Evolutionary conservation across 257 asterid genomes (phyloP).

Genomic region (Solanum arcanum): DNA sequence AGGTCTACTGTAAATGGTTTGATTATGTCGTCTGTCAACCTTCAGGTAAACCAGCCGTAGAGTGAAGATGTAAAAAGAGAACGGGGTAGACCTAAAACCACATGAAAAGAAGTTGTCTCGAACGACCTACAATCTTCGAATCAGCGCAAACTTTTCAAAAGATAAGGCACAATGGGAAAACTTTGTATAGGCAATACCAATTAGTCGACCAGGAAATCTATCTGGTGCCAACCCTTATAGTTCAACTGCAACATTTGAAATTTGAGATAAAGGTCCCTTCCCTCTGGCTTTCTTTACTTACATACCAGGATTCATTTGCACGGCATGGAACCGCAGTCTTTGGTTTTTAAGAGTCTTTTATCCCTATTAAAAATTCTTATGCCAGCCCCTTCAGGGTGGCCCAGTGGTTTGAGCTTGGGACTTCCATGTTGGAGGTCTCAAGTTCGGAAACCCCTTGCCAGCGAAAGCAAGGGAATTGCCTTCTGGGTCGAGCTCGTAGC

Average conservation of each 20-base stretch:
- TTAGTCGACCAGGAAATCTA: neutral
- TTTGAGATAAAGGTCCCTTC: neutral
- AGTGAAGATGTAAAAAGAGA: neutral
- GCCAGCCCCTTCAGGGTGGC: neutral
- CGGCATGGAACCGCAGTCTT: neutral
- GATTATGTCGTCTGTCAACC: neutral
- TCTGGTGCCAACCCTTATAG: neutral
- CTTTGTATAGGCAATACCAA: neutral
- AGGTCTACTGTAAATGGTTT: neutral
- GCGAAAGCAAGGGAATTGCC: no score
- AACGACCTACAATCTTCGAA: neutral
- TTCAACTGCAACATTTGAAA: neutral
- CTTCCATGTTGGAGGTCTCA: no score
- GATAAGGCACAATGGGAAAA: neutral
- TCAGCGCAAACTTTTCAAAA: neutral
- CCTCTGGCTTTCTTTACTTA: neutral
- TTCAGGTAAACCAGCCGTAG: neutral
- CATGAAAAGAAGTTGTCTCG: neutral
- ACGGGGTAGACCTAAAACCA: neutral
- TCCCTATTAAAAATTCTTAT: neutral
- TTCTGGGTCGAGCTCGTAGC: no score
- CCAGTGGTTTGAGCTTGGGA: no score
- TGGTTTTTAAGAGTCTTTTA: neutral
- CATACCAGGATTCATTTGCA: neutral
- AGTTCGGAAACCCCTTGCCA: no score